Evolutionary conservation across 306 rosid species (phyloP), one percentile per base, ranked within the genome.

Genomic region (Cucumis hystrix): DNA sequence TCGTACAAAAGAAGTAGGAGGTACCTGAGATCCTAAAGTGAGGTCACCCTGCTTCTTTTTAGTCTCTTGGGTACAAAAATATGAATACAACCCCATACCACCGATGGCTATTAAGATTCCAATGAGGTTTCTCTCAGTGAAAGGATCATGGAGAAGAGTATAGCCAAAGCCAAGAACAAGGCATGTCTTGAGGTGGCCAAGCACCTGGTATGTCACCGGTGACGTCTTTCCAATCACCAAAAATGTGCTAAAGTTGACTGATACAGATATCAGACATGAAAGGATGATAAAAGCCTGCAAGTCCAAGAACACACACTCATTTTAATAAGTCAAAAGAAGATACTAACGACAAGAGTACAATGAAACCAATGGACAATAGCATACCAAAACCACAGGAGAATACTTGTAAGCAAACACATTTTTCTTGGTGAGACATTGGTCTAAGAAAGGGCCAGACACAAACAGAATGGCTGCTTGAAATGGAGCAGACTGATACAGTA

Each of bases 111-210:
- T 12, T 3, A 87, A 77, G 60, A 95, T 95, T 73, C 99, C 99
- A 78, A 92, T 39, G 25, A 95, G 87, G 92, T 95, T 95, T 80
- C 93, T 92, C 51, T 84, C 89, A 1, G 97, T 90, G 89, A 95
- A 95, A 47, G 99, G 99, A 62, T 95, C 99, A 83, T 88, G 99
- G 5, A 95, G 92, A 28, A 95, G 87, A 81, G 99, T 95, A 84
- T 95, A 95, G 57, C 99, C 99, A 87, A 95, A 95, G 57, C 84
- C 96, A 13, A 95, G 89, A 69, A 95, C 96, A 82, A 95, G 96
- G 81, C 99, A 95, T 15, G 99, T 95, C 85, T 95, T 95, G 82
- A 95, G 97, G 77, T 95, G 99, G 18, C 99, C 99, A 18, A 95
- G 74, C 58, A 95, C 99, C 88, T 95, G 99, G 76, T 95, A 95